Conservation (phyloP, 1,139 yeast species). For the Magnusiomyces sp. region DNA sequence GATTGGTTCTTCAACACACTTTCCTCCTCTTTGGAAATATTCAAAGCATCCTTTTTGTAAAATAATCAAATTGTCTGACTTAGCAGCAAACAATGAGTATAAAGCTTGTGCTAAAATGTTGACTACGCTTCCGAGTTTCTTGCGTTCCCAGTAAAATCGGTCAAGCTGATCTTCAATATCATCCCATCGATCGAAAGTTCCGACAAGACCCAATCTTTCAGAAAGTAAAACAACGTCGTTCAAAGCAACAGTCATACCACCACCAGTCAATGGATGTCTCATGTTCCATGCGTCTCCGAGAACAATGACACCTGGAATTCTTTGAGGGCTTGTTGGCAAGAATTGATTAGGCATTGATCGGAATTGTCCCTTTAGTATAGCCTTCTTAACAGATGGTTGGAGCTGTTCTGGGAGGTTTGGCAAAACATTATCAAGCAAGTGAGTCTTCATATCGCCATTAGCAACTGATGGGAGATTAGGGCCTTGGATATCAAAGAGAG, state of each 20-base stretch:
- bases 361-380: constrained; percentile 43
- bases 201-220: constrained; percentile 39
- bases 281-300: constrained; percentile 92
- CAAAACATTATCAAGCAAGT: constrained; percentile 52
- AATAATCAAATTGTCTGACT: constrained; percentile 50
- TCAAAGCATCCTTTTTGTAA: constrained; percentile 84
- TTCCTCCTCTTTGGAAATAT: constrained; percentile 81
- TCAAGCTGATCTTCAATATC: constrained; percentile 57
- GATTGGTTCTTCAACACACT: constrained; percentile 68
- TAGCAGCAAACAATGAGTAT: constrained; percentile 85
- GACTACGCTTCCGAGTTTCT: constrained; percentile 70
- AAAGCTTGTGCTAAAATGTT: constrained; percentile 88
- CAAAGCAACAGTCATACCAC: constrained; percentile 98
- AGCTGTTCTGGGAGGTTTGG: constrained; percentile 60
- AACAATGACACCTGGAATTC: constrained; percentile 68
- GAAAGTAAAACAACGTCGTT: constrained; percentile 72
- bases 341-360: constrained; percentile 93
- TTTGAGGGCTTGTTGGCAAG: constrained; percentile 62
- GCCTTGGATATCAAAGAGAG: constrained; percentile 80
- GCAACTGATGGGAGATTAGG: constrained; percentile 57
- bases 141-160: constrained; percentile 72
- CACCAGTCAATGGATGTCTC: constrained; percentile 98
- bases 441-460: constrained; percentile 50
- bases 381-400: constrained; percentile 56
- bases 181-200: constrained; percentile 30